Conservation (phyloP, 306 rosid species). For the Acacia confusa region DNA sequence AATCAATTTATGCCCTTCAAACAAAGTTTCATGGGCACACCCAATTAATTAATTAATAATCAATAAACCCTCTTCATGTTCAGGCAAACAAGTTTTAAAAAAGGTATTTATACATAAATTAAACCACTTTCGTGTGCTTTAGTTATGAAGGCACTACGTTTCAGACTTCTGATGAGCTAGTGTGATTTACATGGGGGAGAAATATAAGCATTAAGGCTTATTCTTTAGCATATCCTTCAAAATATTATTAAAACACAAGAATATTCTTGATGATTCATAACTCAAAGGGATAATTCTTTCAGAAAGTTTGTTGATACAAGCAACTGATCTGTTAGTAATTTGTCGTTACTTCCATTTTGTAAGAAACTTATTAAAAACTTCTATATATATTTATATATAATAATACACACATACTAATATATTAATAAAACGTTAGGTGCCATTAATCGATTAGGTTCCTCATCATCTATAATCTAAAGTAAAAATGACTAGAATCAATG, state of each 20-base stretch:
- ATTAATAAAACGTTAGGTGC: neutral
- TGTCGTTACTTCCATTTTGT: neutral
- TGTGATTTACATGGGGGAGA: no score
- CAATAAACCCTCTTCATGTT: neutral
- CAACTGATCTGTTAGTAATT: neutral
- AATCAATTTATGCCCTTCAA: no score
- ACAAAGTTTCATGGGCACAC: no score
- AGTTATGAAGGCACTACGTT: constrained; percentile 30
- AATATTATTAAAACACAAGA: neutral
- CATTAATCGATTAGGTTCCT: neutral
- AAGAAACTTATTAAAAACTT: neutral
- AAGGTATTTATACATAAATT: neutral
- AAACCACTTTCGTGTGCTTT: constrained; percentile 25
- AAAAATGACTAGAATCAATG: no score
- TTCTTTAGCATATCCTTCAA: neutral
- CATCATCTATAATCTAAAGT: no score
- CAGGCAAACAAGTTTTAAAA: neutral
- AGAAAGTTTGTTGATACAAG: neutral
- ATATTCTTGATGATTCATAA: neutral
- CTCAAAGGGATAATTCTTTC: neutral
- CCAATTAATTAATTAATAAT: neutral
- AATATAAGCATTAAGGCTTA: neutral
- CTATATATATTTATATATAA: no score
- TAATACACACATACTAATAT: no score
- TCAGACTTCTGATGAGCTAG: neutral